Evolutionary conservation across 2,329 filamentous ascomycete species (phyloP).

Genomic region (Aspergillus fumigatiaffinis): DNA sequence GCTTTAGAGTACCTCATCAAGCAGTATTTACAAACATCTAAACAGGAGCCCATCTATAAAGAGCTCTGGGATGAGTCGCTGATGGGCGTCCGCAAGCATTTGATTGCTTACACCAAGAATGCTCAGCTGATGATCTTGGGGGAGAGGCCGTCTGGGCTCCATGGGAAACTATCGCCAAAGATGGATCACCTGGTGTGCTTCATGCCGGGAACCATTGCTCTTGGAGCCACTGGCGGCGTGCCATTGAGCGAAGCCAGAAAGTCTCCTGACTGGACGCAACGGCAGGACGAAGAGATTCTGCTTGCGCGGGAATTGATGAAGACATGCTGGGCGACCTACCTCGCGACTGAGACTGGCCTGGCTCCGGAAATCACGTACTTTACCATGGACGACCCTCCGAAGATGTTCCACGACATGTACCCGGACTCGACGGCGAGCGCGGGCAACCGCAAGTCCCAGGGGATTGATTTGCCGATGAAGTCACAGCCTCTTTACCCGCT

Average conservation of each 20-base stretch:
- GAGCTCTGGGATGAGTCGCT: slow-evolving; percentile 92
- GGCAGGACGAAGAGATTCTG: slow-evolving; percentile 80
- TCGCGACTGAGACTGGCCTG: slow-evolving; percentile 82
- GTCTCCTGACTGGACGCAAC: slow-evolving; percentile 66
- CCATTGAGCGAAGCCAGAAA: slow-evolving; percentile 72
- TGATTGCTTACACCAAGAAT: slow-evolving; percentile 81
- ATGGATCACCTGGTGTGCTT: slow-evolving; percentile 99
- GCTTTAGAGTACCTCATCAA: slow-evolving; percentile 85
- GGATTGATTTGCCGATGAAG: slow-evolving; percentile 31
- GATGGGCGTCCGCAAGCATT: slow-evolving; percentile 80
- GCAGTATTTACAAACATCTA: slow-evolving; percentile 90
- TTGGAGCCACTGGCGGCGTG: slow-evolving; percentile 77
- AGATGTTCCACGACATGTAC: slow-evolving; percentile 41
- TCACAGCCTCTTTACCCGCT: slow-evolving; percentile 33
- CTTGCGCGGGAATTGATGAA: slow-evolving; percentile 89
- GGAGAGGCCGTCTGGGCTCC: slow-evolving; percentile 73
- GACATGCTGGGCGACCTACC: slow-evolving; percentile 98
- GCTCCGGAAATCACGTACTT: slow-evolving; percentile 95
- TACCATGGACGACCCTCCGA: slow-evolving; percentile 65
- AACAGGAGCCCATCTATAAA: slow-evolving; percentile 77
- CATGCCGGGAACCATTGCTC: slow-evolving; percentile 90
- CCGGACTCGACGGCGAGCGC: slow-evolving; percentile 27
- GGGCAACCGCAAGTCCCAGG: slow-evolving; percentile 28
- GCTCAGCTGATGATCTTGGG: slow-evolving; percentile 83
- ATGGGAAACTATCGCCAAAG: slow-evolving; percentile 67